Conservation (phyloP, 345 rosid genomes). For the Syzygium grande region DNA sequence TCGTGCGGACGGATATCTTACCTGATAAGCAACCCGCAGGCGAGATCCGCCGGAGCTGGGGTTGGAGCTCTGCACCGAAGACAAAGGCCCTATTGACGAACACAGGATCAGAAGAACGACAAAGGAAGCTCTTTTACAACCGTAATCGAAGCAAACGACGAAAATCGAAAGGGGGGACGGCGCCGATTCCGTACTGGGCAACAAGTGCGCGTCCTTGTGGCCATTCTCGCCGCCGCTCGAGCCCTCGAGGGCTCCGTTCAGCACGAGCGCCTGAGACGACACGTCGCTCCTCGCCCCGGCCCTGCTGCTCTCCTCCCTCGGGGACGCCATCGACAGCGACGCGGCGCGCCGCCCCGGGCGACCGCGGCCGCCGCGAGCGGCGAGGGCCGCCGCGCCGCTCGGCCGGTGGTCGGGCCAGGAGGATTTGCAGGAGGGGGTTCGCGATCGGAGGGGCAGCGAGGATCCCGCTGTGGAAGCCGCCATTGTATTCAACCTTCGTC, state of each 20-base stretch:
- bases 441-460: conserved; percentile 23
- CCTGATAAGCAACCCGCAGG: conserved; percentile 97
- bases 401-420: conserved; percentile 14
- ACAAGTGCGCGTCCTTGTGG: conserved; percentile 29
- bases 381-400: background rate
- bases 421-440: conserved; percentile 7
- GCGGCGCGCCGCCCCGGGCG: conserved; percentile 11
- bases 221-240: conserved; percentile 6
- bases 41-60: conserved; percentile 53
- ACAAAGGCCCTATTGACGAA: conserved; percentile 55
- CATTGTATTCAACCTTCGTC: background rate
- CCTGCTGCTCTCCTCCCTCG: conserved; percentile 14
- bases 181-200: conserved; percentile 44
- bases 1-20: background rate
- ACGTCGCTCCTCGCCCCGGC: background rate
- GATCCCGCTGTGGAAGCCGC: conserved; percentile 32
- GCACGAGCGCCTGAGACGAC: conserved; percentile 20
- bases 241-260: conserved; percentile 25
- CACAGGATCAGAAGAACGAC: background rate
- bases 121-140: background rate
- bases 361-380: background rate
- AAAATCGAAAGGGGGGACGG: background rate
- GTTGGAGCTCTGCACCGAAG: conserved; percentile 40
- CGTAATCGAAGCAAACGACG: background rate
- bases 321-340: conserved; percentile 13